phyloP scores from a whole-genome alignment of 768 basidiomycete genomes.

The Gymnopilus dilepis region DNA sequence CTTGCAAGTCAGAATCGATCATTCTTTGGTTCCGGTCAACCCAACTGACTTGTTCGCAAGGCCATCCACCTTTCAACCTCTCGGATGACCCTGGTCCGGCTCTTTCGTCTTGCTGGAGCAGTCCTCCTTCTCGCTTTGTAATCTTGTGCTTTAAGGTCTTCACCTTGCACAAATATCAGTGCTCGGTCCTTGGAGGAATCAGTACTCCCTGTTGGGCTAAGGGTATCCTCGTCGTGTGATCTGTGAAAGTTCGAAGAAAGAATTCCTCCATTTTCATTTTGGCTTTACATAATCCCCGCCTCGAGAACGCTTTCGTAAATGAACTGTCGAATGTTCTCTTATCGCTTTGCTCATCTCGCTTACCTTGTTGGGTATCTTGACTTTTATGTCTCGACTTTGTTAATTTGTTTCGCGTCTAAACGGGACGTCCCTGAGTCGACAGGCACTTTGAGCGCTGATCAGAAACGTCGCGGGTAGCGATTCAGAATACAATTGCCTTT shows the following conservation, averaged over 20 bases:
- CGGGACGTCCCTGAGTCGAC: neutral
- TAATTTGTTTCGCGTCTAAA: neutral
- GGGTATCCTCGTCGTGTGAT: slow-evolving; percentile 9
- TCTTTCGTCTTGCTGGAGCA: slow-evolving; percentile 10
- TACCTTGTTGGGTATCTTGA: neutral
- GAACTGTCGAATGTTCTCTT: neutral
- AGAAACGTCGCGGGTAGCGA: neutral
- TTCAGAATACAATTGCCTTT: slow-evolving; percentile 1
- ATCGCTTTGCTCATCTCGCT: neutral
- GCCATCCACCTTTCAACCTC: slow-evolving; percentile 1
- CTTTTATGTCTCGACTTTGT: neutral
- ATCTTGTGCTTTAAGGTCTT: slow-evolving; percentile 10
- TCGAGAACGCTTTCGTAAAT: neutral
- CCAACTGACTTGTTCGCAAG: slow-evolving; percentile 3
- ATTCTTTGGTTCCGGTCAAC: slow-evolving; percentile 7
- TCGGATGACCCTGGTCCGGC: slow-evolving; percentile 18
- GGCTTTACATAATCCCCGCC: neutral
- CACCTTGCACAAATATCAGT: neutral
- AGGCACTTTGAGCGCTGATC: slow-evolving; percentile 1
- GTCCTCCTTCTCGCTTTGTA: slow-evolving; percentile 7
- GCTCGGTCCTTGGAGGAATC: neutral
- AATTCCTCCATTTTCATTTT: neutral
- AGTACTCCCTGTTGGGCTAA: neutral
- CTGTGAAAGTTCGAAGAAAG: neutral
- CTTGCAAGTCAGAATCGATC: slow-evolving; percentile 12